Base-by-base conservation (phyloP, 768 basidiomycete genomes). In the Termitomyces sp. region DNA sequence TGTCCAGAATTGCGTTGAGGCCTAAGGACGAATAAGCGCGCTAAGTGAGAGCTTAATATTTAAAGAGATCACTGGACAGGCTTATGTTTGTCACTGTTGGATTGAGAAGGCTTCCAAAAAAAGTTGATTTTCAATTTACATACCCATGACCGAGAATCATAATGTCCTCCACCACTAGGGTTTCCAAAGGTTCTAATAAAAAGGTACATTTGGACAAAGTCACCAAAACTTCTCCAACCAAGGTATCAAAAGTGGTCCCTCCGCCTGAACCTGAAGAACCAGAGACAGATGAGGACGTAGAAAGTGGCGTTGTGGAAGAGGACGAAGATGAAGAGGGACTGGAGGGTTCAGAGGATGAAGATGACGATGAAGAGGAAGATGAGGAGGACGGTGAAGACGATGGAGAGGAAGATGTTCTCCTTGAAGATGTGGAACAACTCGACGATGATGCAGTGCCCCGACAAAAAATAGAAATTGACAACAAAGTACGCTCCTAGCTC, bases 391-490 rank as follows among this genome's bases (percentile, higher is more conserved):
- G 85, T 56, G 88, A 89, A 59, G 82, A 63, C 1, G 62, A 58
- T 5, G 66, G 65, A 1, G 64, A 64, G 12, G 75, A 80, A 14
- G 79, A 75, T 12, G 67, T 91, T 32, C 77, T 81, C 1, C 72
- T 93, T 10, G 92, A 93, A 62, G 88, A 92, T 42, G 73, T 83
- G 6, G 85, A 86, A 18, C 80, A 79, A 18, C 77, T 92, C 14
- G 90, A 94, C 60, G 88, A 91, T 56, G 94, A 96, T 66, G 82
- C 77, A 1, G 80, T 94, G 30, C 91, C 88, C n/a, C 78, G 77
- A 58, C 87, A 88, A 77, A 95, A 94, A 75, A 72, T 92, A 47
- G 86, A 87, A 63, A 83, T 92, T 54, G 85, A 95, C 76, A 90
- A 95, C 72, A 81, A 80, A 64, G 93, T 89, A 52, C 47, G 83